Percentiles rank a stretch among this genome's conserved stretches.
These are phyloP conservation scores for Globisporangium ultimum DNA, from an alignment of 352 stramenopile species.

Conservation along the genomic window DNA sequence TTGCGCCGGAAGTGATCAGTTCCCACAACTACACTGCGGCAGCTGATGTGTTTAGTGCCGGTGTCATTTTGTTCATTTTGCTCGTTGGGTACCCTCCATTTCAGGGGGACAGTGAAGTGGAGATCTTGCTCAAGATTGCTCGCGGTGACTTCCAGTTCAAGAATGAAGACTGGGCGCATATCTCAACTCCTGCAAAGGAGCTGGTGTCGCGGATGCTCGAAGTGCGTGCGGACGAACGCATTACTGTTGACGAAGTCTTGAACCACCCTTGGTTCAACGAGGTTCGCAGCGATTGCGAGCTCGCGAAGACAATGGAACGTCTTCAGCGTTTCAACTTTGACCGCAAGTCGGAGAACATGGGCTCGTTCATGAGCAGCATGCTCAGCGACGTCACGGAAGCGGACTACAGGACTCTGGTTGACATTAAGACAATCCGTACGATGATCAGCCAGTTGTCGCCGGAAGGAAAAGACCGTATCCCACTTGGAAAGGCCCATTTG, in stretches of 20 bases:
- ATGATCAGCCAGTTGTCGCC: conserved; percentile 69
- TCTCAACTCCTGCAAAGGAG: conserved; percentile 59
- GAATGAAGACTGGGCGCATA: conserved; percentile 50
- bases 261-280: conserved; percentile 60
- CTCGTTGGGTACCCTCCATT: conserved; percentile 78
- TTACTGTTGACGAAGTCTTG: conserved; percentile 62
- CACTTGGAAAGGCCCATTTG: conserved; percentile 42
- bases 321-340: conserved; percentile 80
- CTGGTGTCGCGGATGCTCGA: conserved; percentile 70
- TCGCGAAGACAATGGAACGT: conserved; percentile 37
- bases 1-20: conserved; percentile 72
- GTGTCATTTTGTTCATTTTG: conserved; percentile 81
- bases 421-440: conserved; percentile 52
- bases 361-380: conserved; percentile 55
- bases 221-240: conserved; percentile 69
- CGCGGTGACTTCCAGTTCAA: conserved; percentile 73
- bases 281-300: conserved; percentile 22
- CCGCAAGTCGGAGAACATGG: conserved; percentile 79
- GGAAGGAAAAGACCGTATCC: conserved; percentile 39
- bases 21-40: conserved; percentile 61
- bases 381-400: conserved; percentile 46
- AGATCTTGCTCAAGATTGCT: conserved; percentile 77
- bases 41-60: conserved; percentile 74
- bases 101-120: conserved; percentile 65
- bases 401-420: conserved; percentile 53